Base-by-base conservation (phyloP, 768 basidiomycete genomes). In the Lenzites betulinus region DNA sequence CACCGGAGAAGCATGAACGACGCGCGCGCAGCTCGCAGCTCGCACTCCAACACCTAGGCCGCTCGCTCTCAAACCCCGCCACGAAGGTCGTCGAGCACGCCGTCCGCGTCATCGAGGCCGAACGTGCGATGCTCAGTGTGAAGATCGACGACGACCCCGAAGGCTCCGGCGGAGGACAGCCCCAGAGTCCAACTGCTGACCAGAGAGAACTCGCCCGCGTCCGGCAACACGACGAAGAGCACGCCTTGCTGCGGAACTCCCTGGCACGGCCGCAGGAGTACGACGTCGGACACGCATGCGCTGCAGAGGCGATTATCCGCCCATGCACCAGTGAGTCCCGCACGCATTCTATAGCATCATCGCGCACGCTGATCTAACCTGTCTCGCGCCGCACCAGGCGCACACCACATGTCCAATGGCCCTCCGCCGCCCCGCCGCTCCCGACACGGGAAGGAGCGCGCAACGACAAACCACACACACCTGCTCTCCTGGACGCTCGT, bases 401-500 rank as follows among this genome's bases (percentile, higher is more conserved):
- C 61, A 1, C 44, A 58, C 20, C 55, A 52, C 50, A 13, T 33
- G 30, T 33, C 36, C 33, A 20, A 43, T 30, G 47, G 55, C 23
- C 23, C 58, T 16, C 3, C 42, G 7, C 46, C 20, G 13, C 38
- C 51, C 6, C 42, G 30, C 8, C 42, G 3, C 47, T 25, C 12
- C 33, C 25, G 46, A 28, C 16, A 35, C 22, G 48, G 51, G 25
- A 16, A 42, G 13, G 26, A 61, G 20, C n/a, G 33, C 54, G 23
- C 30, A 8, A 35, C 18, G 2, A 51, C 51, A 18, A 52, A 55
- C n/a, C 63, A 60, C 59, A 64, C 59, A 16, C 64, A 64, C 60
- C 55, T 64, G 9, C 64, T 64, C 53, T 64, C 64, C 0, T 64
- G 64, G 64, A 35, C 64, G 30, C 56, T 64, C 47, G 47, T 64